Conservation (phyloP, 1,284 basidiomycete species). For the Sporisorium graminicola region DNA sequence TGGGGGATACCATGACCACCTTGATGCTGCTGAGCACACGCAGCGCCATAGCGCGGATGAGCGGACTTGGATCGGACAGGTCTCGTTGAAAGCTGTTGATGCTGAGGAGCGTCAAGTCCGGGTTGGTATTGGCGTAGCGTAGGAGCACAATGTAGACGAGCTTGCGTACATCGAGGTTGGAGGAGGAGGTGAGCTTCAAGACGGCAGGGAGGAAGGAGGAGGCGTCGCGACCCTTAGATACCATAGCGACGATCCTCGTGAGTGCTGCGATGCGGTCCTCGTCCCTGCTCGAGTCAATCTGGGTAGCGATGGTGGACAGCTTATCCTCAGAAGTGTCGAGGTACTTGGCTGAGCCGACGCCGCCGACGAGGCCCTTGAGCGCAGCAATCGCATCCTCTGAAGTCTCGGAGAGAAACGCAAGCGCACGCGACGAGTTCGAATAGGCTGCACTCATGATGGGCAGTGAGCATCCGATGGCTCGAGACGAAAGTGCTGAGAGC, state of each 20-base stretch:
- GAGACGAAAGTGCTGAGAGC: background rate
- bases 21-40: constrained; percentile 92
- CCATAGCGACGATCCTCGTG: constrained; percentile 72
- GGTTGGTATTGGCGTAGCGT: constrained; percentile 79
- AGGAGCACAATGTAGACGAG: constrained; percentile 97
- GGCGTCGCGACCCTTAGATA: constrained; percentile 91
- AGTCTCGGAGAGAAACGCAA: constrained; percentile 63
- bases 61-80: constrained; percentile 87
- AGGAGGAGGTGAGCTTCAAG: constrained; percentile 67
- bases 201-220: constrained; percentile 77
- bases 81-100: constrained; percentile 99
- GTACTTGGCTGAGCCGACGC: constrained; percentile 58
- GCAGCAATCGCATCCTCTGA: constrained; percentile 66
- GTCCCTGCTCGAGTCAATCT: constrained; percentile 62
- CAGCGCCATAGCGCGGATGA: constrained; percentile 88
- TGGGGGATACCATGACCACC: constrained; percentile 85
- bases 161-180: constrained; percentile 87
- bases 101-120: constrained; percentile 92
- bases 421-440: constrained; percentile 61
- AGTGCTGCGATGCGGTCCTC: constrained; percentile 63
- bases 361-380: constrained; percentile 61
- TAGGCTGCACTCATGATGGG: constrained; percentile 49
- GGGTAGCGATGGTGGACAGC: constrained; percentile 49
- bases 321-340: constrained; percentile 63
- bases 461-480: constrained; percentile 4